phyloP scores from a whole-genome alignment of 805 yeast species.

The Lachancea nothofagi region DNA sequence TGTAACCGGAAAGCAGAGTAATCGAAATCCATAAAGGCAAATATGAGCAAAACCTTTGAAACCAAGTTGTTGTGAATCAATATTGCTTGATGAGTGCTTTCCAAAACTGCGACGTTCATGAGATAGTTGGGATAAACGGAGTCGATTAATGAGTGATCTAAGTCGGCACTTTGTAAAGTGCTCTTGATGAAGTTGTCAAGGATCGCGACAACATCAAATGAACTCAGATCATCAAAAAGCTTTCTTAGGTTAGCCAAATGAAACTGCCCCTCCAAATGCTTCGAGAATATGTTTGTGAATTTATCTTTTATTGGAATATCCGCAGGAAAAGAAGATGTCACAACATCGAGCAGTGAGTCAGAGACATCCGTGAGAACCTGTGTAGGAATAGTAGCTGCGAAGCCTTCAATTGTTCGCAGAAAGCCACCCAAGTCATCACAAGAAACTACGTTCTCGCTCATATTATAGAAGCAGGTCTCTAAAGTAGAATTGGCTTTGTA shows the following conservation, averaged over 20 bases:
- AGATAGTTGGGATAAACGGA: conserved; percentile 23
- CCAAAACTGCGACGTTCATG: conserved; percentile 21
- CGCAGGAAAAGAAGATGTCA: conserved; percentile 31
- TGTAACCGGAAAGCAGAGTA: conserved; percentile 23
- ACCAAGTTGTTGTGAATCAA: conserved; percentile 29
- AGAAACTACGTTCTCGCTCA: conserved; percentile 12
- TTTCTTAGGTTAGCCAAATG: conserved; percentile 35
- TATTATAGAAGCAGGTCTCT: conserved; percentile 27
- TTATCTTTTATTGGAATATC: conserved; percentile 31
- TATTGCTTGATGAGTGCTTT: conserved; percentile 28
- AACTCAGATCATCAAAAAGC: conserved; percentile 38
- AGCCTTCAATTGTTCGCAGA: conserved; percentile 35
- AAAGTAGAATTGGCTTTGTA: conserved; percentile 25
- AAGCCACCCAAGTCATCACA: conserved; percentile 29
- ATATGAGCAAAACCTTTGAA: conserved; percentile 31
- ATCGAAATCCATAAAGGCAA: conserved; percentile 37
- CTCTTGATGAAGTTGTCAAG: conserved; percentile 35
- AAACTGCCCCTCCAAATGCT: conserved; percentile 38
- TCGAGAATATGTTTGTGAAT: conserved; percentile 37
- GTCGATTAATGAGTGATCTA: conserved; percentile 14
- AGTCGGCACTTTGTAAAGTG: conserved; percentile 10
- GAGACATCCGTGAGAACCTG: conserved; percentile 34
- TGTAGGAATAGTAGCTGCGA: conserved; percentile 37
- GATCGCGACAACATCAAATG: conserved; percentile 35
- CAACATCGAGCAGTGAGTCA: conserved; percentile 35